phyloP scores from a whole-genome alignment of 441 rosid species.

The Isatis lusitanica region DNA sequence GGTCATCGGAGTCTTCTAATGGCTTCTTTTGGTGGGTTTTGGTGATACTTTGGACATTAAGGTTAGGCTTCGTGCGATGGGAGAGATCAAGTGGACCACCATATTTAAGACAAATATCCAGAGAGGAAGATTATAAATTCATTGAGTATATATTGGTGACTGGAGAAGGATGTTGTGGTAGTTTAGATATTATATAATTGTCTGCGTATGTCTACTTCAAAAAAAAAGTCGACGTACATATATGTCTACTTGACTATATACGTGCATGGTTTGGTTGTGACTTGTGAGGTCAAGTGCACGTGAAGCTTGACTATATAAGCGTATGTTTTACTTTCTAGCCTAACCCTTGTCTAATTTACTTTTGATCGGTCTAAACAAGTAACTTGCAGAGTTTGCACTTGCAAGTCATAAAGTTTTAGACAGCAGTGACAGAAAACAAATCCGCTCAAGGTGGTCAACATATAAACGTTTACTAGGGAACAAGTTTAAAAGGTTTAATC shows the following conservation, averaged over 20 bases:
- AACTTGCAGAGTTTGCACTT: not conserved
- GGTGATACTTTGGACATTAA: not conserved
- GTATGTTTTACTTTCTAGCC: not conserved
- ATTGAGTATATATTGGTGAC: not conserved
- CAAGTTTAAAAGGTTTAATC: not conserved
- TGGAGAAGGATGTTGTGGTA: conserved; percentile 14
- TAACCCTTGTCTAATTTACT: not conserved
- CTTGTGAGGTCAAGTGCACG: conserved; percentile 3
- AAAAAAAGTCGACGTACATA: not conserved
- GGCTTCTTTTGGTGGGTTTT: too few relatives aligned
- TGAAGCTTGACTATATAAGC: not conserved
- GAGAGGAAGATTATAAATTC: not conserved
- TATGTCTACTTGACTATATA: not conserved
- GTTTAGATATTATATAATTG: not conserved
- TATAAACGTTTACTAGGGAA: not conserved
- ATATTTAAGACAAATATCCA: conserved; percentile 11
- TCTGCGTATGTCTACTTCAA: not conserved
- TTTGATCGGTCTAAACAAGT: not conserved
- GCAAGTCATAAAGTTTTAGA: too few relatives aligned
- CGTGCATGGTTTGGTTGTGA: conserved; percentile 6
- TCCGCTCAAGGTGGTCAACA: conserved; percentile 3
- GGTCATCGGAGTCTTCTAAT: conserved; percentile 62
- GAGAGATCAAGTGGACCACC: conserved; percentile 17
- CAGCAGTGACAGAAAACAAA: not conserved
- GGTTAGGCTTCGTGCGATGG: conserved; percentile 25